These are phyloP conservation scores for Chytriomyces sp. DNA, from an alignment of 192 early-diverging fungal species.

Conservation along the genomic window DNA sequence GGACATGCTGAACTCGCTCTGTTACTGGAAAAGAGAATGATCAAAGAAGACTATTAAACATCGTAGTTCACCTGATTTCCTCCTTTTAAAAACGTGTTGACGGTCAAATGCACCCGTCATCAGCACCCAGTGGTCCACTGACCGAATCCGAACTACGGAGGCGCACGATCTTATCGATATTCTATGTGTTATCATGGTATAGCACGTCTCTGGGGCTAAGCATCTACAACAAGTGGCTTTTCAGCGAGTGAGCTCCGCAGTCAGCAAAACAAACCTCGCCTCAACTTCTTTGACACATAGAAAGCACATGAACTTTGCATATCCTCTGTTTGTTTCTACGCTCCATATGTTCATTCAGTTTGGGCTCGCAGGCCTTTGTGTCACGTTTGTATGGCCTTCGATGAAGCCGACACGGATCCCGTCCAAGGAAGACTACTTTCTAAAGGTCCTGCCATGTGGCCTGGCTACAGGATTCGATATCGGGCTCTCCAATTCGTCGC, in stretches of 20 bases:
- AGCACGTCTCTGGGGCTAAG: conserved; percentile 74
- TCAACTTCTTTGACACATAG: background rate
- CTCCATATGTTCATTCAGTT: conserved; percentile 89
- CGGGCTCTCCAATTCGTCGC: conserved; percentile 83
- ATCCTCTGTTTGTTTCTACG: conserved; percentile 83
- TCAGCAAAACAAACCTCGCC: background rate
- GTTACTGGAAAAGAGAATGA: conserved; percentile 24
- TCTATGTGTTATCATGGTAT: conserved; percentile 64
- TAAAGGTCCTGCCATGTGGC: conserved; percentile 83
- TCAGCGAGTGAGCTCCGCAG: conserved; percentile 49
- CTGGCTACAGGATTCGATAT: conserved; percentile 88
- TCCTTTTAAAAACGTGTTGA: too few species aligned
- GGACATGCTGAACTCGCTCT: conserved; percentile 18
- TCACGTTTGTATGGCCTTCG: conserved; percentile 59
- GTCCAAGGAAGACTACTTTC: conserved; percentile 56
- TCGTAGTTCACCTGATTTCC: too few species aligned
- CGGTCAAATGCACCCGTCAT: background rate
- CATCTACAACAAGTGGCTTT: conserved; percentile 95
- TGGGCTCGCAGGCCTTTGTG: conserved; percentile 47
- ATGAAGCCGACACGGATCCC: conserved; percentile 65
- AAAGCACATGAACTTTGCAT: conserved; percentile 78
- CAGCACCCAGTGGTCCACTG: background rate
- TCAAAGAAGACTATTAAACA: conserved; percentile 12
- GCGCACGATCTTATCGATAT: background rate
- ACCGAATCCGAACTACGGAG: background rate